Base-by-base conservation (phyloP, 352 stramenopile species). In the Pythium volutum region DNA sequence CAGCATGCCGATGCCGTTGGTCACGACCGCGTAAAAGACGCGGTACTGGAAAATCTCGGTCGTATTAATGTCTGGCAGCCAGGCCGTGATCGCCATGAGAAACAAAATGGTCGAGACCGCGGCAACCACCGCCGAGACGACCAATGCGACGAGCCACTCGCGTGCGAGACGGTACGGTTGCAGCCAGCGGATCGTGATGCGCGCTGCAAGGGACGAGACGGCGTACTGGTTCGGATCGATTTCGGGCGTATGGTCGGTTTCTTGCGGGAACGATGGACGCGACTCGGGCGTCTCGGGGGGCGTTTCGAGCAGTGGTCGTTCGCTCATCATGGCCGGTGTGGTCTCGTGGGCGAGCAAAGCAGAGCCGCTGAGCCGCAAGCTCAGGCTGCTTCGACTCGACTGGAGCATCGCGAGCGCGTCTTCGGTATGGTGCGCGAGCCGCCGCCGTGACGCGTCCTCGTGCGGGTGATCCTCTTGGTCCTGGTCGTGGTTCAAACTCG, bases 41-140 rank as follows among this genome's bases (percentile, higher is more conserved):
- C 71, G 64, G 14, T 62, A 82, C 20, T 64, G 46, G 57, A 81
- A 84, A 66, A 90, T 86, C 34, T 89, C 75, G 1, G 72, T 87
- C 20, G 51, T 31, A 6, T 59, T 16, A 4, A 89, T 65, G 33
- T 69, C 20, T 22, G 67, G 71, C 18, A 86, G 55, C 22, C 62
- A 68, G 16, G 26, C 25, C 11, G 26, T 51, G 70, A 61, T 8
- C 67, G 71, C 43, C 15, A 66, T 11, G 2, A 87, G 60, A 34
- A 88, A 79, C 42, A 67, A 16, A 3, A 54, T 42, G 2, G 76
- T 76, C 20, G 70, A 73, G 11, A 77, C 47, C 1, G 60, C 60
- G 36, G 62, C 75, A 25, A 76, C 20, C 10, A 78, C 20, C 1
- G 64, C 18, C 7, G 81, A 77, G 47, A 88, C 39, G 3, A 56